phyloP scores from a whole-genome alignment of 2,329 filamentous ascomycete species.

The Apiospora phragmitis region DNA sequence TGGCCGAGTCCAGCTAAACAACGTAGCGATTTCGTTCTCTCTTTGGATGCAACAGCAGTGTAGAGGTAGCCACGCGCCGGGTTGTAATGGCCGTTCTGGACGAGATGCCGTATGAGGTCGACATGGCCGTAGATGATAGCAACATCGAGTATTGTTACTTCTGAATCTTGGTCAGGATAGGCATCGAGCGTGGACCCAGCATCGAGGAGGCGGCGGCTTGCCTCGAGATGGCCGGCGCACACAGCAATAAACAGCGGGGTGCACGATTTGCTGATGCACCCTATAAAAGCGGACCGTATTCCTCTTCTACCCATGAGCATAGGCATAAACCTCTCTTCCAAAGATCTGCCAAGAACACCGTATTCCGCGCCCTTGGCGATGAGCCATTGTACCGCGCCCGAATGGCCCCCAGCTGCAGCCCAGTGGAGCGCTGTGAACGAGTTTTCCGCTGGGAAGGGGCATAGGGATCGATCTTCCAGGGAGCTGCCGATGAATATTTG shows the following conservation, averaged over 20 bases:
- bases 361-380: neutral
- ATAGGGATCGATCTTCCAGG: neutral
- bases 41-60: neutral
- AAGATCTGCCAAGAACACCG: neutral
- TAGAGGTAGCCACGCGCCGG: neutral
- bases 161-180: fast-evolving
- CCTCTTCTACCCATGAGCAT: neutral
- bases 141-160: neutral
- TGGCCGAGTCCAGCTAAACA: neutral
- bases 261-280: too few species aligned
- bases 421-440: neutral
- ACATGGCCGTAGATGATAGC: neutral
- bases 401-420: neutral
- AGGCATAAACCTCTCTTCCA: neutral
- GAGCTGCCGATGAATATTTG: neutral
- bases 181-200: neutral
- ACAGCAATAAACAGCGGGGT: neutral
- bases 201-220: neutral
- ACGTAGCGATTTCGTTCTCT: neutral
- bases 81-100: neutral
- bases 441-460: neutral
- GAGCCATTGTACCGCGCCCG: neutral
- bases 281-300: too few species aligned
- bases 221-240: neutral
- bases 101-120: neutral